Conservation (phyloP, 768 basidiomycete species). For the Mycena haematopus region DNA sequence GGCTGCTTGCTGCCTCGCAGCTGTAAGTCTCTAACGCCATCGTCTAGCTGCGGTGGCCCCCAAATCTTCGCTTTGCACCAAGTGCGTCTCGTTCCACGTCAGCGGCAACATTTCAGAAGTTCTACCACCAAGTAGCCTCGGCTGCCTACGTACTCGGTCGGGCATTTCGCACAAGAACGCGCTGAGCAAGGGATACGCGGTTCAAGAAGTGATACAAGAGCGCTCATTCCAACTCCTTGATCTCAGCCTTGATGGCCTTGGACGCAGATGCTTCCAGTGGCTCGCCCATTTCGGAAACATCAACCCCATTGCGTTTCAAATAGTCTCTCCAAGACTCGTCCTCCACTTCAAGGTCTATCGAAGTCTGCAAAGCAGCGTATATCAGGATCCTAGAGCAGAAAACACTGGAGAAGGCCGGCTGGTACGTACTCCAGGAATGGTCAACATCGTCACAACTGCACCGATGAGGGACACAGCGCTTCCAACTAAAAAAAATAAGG, state of each 20-base stretch:
- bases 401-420: background rate
- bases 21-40: too few species aligned
- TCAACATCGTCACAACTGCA: background rate
- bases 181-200: too few species aligned
- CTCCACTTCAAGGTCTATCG: background rate
- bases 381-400: background rate
- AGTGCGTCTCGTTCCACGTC: too few species aligned
- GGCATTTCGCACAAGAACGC: too few species aligned
- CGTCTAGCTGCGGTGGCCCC: too few species aligned
- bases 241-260: background rate
- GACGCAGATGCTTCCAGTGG: background rate
- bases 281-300: background rate
- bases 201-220: too few species aligned
- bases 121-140: too few species aligned
- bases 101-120: too few species aligned
- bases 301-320: background rate
- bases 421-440: background rate
- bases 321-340: constrained; percentile 1
- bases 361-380: background rate
- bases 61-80: too few species aligned
- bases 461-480: background rate
- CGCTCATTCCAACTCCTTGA: background rate
- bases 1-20: too few species aligned
- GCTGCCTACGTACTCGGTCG: too few species aligned
- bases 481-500: background rate